Evolutionary conservation across 1,284 basidiomycete species (phyloP).

Genomic region (Apiotrichum sp.): DNA sequence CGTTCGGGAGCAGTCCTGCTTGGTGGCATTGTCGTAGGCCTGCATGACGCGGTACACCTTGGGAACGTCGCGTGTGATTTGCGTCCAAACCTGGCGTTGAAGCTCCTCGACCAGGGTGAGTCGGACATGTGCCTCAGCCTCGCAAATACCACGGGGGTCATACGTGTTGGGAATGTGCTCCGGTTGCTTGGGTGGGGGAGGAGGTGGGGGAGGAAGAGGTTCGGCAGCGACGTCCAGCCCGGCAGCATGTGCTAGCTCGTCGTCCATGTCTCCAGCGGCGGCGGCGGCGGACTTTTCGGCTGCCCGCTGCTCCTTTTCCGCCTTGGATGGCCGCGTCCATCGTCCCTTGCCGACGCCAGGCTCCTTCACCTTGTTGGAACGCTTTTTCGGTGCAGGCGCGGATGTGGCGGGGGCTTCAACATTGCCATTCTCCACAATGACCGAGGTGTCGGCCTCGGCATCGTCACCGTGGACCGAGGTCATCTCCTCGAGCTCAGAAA

Average conservation of each 20-base stretch:
- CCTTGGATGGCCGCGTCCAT: slow-evolving; percentile 33
- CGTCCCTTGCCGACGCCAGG: slow-evolving; percentile 37
- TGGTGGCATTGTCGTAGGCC: slow-evolving; percentile 63
- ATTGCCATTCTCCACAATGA: slow-evolving; percentile 11
- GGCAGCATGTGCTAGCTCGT: neutral
- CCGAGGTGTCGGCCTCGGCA: slow-evolving; percentile 13
- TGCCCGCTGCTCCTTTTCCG: slow-evolving; percentile 24
- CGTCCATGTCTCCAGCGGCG: slow-evolving; percentile 1
- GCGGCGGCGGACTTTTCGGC: neutral
- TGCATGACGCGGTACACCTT: slow-evolving; percentile 72
- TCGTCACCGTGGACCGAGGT: slow-evolving; percentile 7
- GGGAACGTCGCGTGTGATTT: slow-evolving; percentile 74
- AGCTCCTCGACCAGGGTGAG: slow-evolving; percentile 61
- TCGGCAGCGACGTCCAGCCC: neutral
- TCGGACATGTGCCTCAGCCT: slow-evolving; percentile 34
- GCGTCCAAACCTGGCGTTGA: slow-evolving; percentile 78
- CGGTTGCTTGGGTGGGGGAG: neutral
- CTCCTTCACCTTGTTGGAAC: slow-evolving; percentile 28
- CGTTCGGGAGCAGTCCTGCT: slow-evolving; percentile 32
- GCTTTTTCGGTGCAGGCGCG: slow-evolving; percentile 13
- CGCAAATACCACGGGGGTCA: slow-evolving; percentile 37
- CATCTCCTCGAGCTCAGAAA: slow-evolving; percentile 12
- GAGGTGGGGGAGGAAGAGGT: slow-evolving; percentile 2
- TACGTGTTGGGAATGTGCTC: slow-evolving; percentile 25
- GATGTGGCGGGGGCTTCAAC: slow-evolving; percentile 6